Base-by-base conservation (phyloP, 2,329 filamentous ascomycete species). In the Pestalotiopsis sp. region DNA sequence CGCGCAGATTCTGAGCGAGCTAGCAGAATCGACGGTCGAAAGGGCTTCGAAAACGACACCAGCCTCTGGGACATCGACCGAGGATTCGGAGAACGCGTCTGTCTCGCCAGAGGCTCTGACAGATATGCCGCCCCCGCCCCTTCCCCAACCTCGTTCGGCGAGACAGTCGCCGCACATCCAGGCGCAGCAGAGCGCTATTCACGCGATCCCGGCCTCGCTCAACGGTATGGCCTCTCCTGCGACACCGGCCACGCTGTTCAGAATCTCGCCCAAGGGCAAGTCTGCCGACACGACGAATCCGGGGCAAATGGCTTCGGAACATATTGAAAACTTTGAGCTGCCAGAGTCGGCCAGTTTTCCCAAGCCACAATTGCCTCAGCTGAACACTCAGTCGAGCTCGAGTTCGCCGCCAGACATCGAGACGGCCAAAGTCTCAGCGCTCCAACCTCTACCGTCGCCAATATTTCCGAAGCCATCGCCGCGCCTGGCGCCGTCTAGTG, bases 211-310 rank as follows among this genome's bases (percentile, higher is more conserved):
- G 66, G 74, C 70, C 64, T 72, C 73, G 52, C 73, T 78, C 3
- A 76, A 78, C 36, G 82, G 81, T 25, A 84, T 83, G 65, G 83
- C 82, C 73, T 88, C 90, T 66, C 93, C 93, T 12, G 94, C 93
- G 1, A 97, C 94, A 0, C 94, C 94, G 0, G 93, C 95, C 9
- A 97, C 94, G 6, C 82, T 97, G 69, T 97, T 98, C 92, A 92
- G 90, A 74, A 85, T 95, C 58, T 85, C 86, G 31, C 87, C 87
- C 74, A 84, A 83, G 73, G 80, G 82, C 66, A 87, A 86, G 71
- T 84, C 83, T 68, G 77, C 80, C 14, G 80, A 84, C 38, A 76
- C 81, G 70, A 77, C 78, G 69, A 73, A 78, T 72, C 77, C 81
- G 27, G 84, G 84, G 17, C 78, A 81, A 2, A 77, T 80, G 20